Base-by-base conservation (phyloP, 306 rosid species). In the Vigna reflexopilosa region DNA sequence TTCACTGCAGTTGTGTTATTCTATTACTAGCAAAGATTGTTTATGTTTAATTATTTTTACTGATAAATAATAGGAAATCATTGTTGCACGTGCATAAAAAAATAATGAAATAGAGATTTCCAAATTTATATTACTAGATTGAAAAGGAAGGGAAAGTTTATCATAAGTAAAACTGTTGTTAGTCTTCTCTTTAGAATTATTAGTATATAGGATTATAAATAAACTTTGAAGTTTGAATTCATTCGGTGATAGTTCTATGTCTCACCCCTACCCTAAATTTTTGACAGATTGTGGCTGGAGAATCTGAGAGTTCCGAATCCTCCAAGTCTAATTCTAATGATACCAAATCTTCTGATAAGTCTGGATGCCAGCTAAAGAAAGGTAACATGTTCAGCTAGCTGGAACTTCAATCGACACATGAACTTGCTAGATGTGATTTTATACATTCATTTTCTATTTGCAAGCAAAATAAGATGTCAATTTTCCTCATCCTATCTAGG, bases 361-460 rank as follows among this genome's bases (percentile, higher is more conserved):
- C 86, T 54, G 81, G 83, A 84, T 70, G 78, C 78, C 90, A 87
- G 28, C 71, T 95, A 66, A 92, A 84, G 83, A 95, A 89, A 95
- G 98, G 98, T 92, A 73, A 70, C 65, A 32, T 49, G 54, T 81
- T 81, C 15, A 44, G 30, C 55, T 67, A 58, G 71, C 70, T 62
- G 66, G 34, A 65, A 62, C 14, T 62, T 62, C 44, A 70, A 22
- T 75, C 36, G 8, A 55, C 79, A 71, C 7, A 69, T 62, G 61
- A 70, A 42, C 54, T 70, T 84, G 69, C 48, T 22, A 4, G 19
- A 63, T 70, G 52, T 81, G 83, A 55, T 56, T 62, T 61, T 62
- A 15, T 57, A 40, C 16, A 42, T 40, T 2, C 70, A 26, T 15
- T 72, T 56, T 72, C 72, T 67, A 24, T 42, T n/a, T 36, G 19